Percentiles rank a stretch among this genome's conserved stretches.
phyloP scores from a whole-genome alignment of 2,329 filamentous ascomycete species.

The Trichoderma asperellum region DNA sequence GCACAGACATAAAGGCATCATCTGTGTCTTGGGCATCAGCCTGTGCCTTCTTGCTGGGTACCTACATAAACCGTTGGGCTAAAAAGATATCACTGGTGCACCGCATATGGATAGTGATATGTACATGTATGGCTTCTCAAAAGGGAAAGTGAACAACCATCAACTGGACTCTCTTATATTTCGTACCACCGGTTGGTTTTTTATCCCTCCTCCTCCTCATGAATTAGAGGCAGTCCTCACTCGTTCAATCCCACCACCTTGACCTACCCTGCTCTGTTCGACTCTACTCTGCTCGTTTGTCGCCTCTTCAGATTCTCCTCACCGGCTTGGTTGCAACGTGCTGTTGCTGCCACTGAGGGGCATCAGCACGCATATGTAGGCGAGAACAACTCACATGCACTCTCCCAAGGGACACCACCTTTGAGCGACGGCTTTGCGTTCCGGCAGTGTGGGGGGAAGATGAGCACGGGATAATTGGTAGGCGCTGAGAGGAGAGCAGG shows the following conservation, averaged over 20 bases:
- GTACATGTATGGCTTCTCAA: not conserved
- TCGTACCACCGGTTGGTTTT: not conserved
- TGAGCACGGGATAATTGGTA: slow-evolving; percentile 14
- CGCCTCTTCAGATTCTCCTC: slow-evolving; percentile 9
- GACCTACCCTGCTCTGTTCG: not conserved
- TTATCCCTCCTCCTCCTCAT: not conserved
- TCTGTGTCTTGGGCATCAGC: slow-evolving; percentile 8
- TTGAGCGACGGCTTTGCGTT: slow-evolving; percentile 8
- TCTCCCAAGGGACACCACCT: slow-evolving; percentile 18
- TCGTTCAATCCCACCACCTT: not conserved
- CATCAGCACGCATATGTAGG: slow-evolving; percentile 26
- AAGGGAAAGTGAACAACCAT: slow-evolving; percentile 4
- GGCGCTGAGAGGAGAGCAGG: slow-evolving; percentile 4
- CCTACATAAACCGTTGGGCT: not conserved
- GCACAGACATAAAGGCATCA: not conserved
- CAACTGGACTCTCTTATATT: not conserved
- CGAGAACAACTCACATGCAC: slow-evolving; percentile 27
- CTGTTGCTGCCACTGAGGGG: slow-evolving; percentile 24
- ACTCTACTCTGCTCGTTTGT: not conserved
- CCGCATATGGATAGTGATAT: not conserved
- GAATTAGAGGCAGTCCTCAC: not conserved
- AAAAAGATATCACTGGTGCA: not conserved
- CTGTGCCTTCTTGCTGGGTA: not conserved
- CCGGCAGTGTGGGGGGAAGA: slow-evolving; percentile 6
- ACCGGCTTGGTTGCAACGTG: slow-evolving; percentile 24